Evolutionary conservation across 345 rosid species (phyloP), one percentile per base, ranked within the genome.

Genomic region (Psidium guajava): DNA sequence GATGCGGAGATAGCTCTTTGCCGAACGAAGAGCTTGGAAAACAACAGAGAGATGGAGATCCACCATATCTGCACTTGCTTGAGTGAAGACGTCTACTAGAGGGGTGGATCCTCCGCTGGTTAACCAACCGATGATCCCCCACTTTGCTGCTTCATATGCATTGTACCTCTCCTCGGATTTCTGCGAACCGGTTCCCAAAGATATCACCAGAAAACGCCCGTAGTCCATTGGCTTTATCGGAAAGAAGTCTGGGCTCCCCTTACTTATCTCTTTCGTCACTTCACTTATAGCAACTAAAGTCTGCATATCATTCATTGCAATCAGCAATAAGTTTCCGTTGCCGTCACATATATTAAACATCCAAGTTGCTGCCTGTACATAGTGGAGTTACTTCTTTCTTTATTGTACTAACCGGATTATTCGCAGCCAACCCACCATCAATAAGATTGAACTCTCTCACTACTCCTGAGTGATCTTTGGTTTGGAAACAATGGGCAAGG

Each of bases 61-160:
- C 16, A 85, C 87, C 81, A 85, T 81, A 64, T 81, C 84, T 57
- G 87, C 87, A 24, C 87, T 85, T 28, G 89, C 88, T 55, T 86
- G 82, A 25, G 53, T 81, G 77, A 85, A 88, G 32, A 82, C 86
- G 28, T 88, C 82, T 6, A 88, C 51, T 21, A 86, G 83, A 11
- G 89, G 86, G 27, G 82, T 84, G 58, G 87, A 86, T 36, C 75
- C 75, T 4, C 83, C 57, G 55, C 14, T 40, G 44, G 82, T 77
- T 32, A 88, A 83, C 89, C 89, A 88, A 20, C 86, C 86, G 12
- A 84, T 40, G 21, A 86, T 50, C 20, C 89, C 89, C 89, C 89
- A 88, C 40, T 80, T 88, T 25, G 88, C 86, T 6, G 85, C 87
- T 51, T 80, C 77, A 14, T 25, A 24, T 10, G 86, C 89, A 8